phyloP scores from a whole-genome alignment of 495 filamentous ascomycete species.

The Xylaria acuta region DNA sequence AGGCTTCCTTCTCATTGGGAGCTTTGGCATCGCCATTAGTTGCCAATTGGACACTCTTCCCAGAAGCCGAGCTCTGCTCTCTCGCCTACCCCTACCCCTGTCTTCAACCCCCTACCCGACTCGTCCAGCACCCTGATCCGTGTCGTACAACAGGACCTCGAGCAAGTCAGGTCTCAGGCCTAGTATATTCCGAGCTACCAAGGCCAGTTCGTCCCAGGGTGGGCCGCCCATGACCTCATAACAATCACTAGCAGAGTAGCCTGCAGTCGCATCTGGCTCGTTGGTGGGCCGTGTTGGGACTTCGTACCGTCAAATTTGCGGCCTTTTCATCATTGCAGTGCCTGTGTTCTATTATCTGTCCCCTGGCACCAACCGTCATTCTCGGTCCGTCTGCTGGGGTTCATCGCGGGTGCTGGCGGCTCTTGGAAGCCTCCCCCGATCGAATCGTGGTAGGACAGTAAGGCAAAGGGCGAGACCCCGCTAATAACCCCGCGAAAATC shows the following conservation, averaged over 20 bases:
- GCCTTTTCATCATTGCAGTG: conserved; percentile 4
- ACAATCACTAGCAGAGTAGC: conserved; percentile 24
- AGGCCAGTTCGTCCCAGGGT: conserved; percentile 33
- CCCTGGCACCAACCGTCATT: conserved; percentile 15
- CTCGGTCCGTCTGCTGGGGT: conserved; percentile 26
- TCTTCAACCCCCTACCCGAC: background rate
- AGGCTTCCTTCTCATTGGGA: background rate
- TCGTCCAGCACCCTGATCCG: background rate
- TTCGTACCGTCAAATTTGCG: conserved; percentile 16
- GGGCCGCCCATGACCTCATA: conserved; percentile 41
- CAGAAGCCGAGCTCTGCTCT: background rate
- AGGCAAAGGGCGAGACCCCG: conserved; percentile 31
- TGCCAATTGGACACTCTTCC: background rate
- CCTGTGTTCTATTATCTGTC: background rate
- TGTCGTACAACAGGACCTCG: conserved; percentile 2
- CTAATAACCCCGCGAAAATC: conserved; percentile 45
- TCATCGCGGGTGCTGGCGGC: conserved; percentile 19
- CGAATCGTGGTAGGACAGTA: background rate
- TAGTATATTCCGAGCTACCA: conserved; percentile 21
- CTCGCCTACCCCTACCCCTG: background rate
- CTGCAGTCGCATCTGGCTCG: conserved; percentile 31
- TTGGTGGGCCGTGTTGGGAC: conserved; percentile 29
- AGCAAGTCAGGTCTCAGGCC: background rate
- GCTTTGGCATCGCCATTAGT: background rate
- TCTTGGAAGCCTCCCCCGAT: conserved; percentile 19